phyloP scores from a whole-genome alignment of 345 rosid genomes.

The Citrus inodora region DNA sequence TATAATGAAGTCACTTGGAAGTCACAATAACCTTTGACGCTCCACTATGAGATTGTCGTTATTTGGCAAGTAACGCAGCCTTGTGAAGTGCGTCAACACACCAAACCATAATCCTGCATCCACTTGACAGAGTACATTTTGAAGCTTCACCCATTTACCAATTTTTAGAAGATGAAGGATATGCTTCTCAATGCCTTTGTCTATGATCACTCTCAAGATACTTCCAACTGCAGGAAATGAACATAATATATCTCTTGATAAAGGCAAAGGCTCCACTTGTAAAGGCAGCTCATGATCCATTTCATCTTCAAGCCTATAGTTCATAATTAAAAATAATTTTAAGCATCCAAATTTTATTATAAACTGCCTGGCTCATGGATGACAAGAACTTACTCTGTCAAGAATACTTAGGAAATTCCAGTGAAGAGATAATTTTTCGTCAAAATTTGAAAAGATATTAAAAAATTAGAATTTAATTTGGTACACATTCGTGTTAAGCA shows the following conservation, averaged over 20 bases:
- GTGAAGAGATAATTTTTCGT: not conserved
- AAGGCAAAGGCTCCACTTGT: constrained; percentile 40
- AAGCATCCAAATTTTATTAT: not conserved
- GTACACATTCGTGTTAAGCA: not conserved
- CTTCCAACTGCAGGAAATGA: constrained; percentile 79
- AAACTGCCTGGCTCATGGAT: not conserved
- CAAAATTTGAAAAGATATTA: not conserved
- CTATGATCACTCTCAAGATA: constrained; percentile 51
- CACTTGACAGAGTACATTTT: constrained; percentile 49
- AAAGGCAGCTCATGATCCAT: constrained; percentile 44
- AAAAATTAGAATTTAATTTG: not conserved
- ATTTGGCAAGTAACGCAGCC: constrained; percentile 36
- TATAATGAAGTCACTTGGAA: not conserved
- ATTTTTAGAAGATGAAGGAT: constrained; percentile 34
- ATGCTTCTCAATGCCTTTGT: constrained; percentile 28
- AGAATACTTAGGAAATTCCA: not conserved
- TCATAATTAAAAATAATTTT: constrained; percentile 8
- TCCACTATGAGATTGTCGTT: constrained; percentile 33
- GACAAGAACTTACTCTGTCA: too few species aligned
- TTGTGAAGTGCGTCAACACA: constrained; percentile 40
- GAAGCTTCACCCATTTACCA: constrained; percentile 68
- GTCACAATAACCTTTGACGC: constrained; percentile 48
- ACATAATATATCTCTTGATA: constrained; percentile 52
- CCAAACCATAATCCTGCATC: constrained; percentile 68
- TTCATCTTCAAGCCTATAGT: constrained; percentile 52